Base-by-base conservation (phyloP, 2,329 filamentous ascomycete species). In the Stemphylium lycopersici region DNA sequence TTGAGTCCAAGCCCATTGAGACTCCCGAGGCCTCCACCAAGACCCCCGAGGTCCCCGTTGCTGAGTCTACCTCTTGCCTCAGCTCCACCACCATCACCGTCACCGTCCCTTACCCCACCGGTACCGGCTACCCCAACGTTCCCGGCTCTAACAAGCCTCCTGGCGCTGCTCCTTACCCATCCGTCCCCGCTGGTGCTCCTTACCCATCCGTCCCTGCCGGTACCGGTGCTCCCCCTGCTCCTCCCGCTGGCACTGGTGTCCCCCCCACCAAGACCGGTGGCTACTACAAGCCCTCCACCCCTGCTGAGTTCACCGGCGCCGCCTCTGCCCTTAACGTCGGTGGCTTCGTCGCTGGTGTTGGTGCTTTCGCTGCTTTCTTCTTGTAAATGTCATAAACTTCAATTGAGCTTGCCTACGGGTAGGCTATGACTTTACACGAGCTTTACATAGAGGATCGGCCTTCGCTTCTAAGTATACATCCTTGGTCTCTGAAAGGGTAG, bases 11-110 rank as follows among this genome's bases (percentile, higher is more conserved):
- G 20, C 20, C 20, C n/a, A n/a, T n/a, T n/a, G n/a, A 37, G 22
- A 15, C 34, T 37, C 44, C 51, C 24, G 22, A 22, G 7, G 46
- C 13, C 39, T 26, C 34, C 51, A 15, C 46, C 47, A 45, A 51
- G 48, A 40, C 44, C 15, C 58, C 59, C 33, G 32, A 47, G 38
- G 51, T 55, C 16, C 52, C 52, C 31, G 53, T 55, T 33, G 55
- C 59, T 38, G 53, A 47, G 46, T 48, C 64, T 44, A 56, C 63
- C 44, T 61, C 61, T 52, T 79, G 77, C 56, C 68, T 72, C 42
- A 72, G 76, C 66, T 78, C 75, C 65, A 68, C 69, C 53, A 80
- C 79, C 59, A 68, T 75, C 59, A 71, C 75, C 52, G 68, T 79
- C 59, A 80, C 78, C 39, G 63, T 80, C 58, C 71, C 70, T 22